These are phyloP conservation scores for Wolfiporia cocos DNA, from an alignment of 1,284 basidiomycete species.

Conservation along the genomic window DNA sequence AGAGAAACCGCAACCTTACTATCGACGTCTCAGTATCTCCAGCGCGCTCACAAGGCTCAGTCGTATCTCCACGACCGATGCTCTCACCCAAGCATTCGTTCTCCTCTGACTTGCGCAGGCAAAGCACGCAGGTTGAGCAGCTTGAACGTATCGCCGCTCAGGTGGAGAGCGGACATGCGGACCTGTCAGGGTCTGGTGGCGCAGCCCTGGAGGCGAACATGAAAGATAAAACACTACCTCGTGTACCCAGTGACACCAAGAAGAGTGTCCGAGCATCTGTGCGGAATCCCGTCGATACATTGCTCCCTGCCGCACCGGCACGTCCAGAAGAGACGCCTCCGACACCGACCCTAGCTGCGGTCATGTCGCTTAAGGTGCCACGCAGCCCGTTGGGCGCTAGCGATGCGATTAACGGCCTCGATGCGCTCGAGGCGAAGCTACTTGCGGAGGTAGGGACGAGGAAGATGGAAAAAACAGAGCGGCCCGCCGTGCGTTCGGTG, in stretches of 20 bases:
- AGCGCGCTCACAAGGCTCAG: constrained; percentile 22
- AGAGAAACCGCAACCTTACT: constrained; percentile 1
- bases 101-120: constrained; percentile 30
- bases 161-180: constrained; percentile 26
- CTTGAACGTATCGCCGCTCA: constrained; percentile 66
- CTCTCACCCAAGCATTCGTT: constrained; percentile 52
- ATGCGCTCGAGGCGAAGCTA: constrained; percentile 56
- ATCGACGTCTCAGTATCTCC: constrained; percentile 14
- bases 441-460: constrained; percentile 64
- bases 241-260: constrained; percentile 36
- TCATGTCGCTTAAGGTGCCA: constrained; percentile 32
- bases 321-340: constrained; percentile 32
- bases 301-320: constrained; percentile 19
- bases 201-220: constrained; percentile 6
- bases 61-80: constrained; percentile 56
- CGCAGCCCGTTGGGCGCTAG: too few species aligned
- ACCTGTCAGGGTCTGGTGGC: constrained; percentile 13
- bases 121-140: constrained; percentile 44
- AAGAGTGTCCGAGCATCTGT: constrained; percentile 11
- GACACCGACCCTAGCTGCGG: constrained; percentile 46
- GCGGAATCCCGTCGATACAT: constrained; percentile 25
- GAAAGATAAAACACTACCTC: constrained; percentile 54
- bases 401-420: too few species aligned
- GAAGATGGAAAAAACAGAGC: constrained; percentile 31
- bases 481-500: constrained; percentile 43